Evolutionary conservation across 106 monocot genomes (phyloP).

Genomic region (Dendrobium catenatum): DNA sequence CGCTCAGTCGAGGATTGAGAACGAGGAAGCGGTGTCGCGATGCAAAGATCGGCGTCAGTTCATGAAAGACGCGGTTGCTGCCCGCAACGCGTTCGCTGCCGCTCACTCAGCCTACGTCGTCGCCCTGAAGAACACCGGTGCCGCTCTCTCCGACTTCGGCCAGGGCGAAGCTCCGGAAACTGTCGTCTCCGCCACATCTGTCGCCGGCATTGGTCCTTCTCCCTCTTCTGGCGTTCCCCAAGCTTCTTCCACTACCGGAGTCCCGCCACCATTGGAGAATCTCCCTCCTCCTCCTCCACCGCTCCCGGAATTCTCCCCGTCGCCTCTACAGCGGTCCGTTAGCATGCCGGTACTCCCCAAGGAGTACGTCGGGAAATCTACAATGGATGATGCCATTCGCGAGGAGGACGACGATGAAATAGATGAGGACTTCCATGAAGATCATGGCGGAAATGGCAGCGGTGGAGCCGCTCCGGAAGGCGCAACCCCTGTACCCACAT

Average conservation of each 20-base stretch:
- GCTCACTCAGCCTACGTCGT: slow-evolving; percentile 71
- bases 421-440: slow-evolving; percentile 15
- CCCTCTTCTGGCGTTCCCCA: neutral
- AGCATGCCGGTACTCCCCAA: slow-evolving; percentile 69
- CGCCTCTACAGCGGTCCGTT: slow-evolving; percentile 51
- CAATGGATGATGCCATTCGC: slow-evolving; percentile 22
- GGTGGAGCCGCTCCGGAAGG: slow-evolving; percentile 1
- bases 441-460: slow-evolving; percentile 5
- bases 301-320: slow-evolving; percentile 60
- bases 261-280: slow-evolving; percentile 27
- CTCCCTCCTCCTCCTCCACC: slow-evolving; percentile 66
- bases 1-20: slow-evolving; percentile 77
- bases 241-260: neutral
- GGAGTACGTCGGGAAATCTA: slow-evolving; percentile 14
- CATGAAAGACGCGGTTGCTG: slow-evolving; percentile 49
- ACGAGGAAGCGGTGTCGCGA: slow-evolving; percentile 66
- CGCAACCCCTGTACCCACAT: neutral
- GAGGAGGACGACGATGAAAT: slow-evolving; percentile 38
- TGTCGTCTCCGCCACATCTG: neutral
- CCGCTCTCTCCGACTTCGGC: slow-evolving; percentile 69
- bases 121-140: slow-evolving; percentile 65
- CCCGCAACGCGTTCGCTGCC: slow-evolving; percentile 91
- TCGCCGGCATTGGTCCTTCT: neutral
- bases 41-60: slow-evolving; percentile 66
- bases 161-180: slow-evolving; percentile 28